phyloP scores from a whole-genome alignment of 2,329 filamentous ascomycete species.

The Alternaria arbusti region DNA sequence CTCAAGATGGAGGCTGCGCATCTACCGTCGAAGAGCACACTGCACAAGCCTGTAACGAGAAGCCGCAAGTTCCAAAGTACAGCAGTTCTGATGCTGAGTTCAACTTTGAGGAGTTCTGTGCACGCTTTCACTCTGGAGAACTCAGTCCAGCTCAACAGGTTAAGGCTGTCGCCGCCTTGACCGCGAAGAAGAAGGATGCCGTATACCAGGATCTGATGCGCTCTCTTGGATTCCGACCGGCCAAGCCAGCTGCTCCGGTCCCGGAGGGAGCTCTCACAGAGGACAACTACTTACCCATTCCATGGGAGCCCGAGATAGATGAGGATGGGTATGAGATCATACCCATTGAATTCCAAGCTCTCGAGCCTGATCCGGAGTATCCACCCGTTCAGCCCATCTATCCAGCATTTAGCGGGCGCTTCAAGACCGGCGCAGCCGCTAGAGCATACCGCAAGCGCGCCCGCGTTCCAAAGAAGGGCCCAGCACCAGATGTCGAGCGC shows the following conservation, averaged over 20 bases:
- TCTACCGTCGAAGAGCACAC: neutral
- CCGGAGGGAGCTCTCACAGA: neutral
- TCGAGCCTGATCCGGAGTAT: neutral
- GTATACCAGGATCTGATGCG: constrained; percentile 1
- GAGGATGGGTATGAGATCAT: neutral
- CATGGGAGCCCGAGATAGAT: neutral
- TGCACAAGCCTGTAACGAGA: neutral
- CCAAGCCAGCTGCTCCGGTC: neutral
- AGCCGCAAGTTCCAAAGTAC: neutral
- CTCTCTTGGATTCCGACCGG: neutral
- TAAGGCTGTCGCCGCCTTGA: neutral
- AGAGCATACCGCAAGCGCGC: constrained; percentile 20
- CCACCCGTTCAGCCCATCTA: constrained; percentile 17
- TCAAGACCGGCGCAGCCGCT: constrained; percentile 28
- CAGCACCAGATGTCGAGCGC: constrained; percentile 23
- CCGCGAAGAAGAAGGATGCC: neutral
- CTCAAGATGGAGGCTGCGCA: neutral
- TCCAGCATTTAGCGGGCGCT: constrained; percentile 17
- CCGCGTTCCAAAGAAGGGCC: constrained; percentile 16
- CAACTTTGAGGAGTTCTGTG: neutral
- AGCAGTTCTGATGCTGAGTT: neutral
- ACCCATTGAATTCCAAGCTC: neutral
- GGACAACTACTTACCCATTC: constrained; percentile 3
- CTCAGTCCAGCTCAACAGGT: neutral
- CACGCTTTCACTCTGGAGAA: neutral